Evolutionary conservation across 148 eudicot species (phyloP).

Genomic region (Silene conica): DNA sequence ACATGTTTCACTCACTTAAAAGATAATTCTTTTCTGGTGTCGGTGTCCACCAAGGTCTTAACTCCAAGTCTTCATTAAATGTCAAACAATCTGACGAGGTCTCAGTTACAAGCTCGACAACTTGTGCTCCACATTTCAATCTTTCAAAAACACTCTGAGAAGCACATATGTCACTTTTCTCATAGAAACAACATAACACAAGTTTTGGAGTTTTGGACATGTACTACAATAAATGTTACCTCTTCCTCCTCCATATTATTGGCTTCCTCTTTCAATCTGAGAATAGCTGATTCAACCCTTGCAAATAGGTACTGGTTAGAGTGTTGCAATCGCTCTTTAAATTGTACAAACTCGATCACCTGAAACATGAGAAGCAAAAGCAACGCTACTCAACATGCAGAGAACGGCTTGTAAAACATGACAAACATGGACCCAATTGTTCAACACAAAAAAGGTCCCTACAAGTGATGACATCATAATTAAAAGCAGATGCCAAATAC

Average conservation of each 20-base stretch:
- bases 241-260: slow-evolving; percentile 66
- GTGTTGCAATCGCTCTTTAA: slow-evolving; percentile 77
- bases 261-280: slow-evolving; percentile 69
- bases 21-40: slow-evolving; percentile 75
- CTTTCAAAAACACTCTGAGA: slow-evolving; percentile 56
- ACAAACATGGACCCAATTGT: background rate
- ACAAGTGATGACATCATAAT: background rate
- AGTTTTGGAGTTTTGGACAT: background rate
- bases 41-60: slow-evolving; percentile 99
- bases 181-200: background rate
- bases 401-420: background rate
- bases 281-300: slow-evolving; percentile 74
- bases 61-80: slow-evolving; percentile 80
- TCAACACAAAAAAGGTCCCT: background rate
- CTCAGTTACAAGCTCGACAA: slow-evolving; percentile 65
- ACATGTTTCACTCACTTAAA: slow-evolving; percentile 43
- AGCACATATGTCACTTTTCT: slow-evolving; percentile 15
- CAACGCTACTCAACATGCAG: background rate
- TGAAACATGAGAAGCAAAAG: slow-evolving; percentile 25
- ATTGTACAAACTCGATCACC: slow-evolving; percentile 95
- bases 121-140: slow-evolving; percentile 55
- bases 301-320: slow-evolving; percentile 79
- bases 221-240: slow-evolving; percentile 37
- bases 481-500: too few relatives aligned
- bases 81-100: slow-evolving; percentile 56